Conservation (phyloP, 768 basidiomycete species). For the Leccinum olivaceopallidum region DNA sequence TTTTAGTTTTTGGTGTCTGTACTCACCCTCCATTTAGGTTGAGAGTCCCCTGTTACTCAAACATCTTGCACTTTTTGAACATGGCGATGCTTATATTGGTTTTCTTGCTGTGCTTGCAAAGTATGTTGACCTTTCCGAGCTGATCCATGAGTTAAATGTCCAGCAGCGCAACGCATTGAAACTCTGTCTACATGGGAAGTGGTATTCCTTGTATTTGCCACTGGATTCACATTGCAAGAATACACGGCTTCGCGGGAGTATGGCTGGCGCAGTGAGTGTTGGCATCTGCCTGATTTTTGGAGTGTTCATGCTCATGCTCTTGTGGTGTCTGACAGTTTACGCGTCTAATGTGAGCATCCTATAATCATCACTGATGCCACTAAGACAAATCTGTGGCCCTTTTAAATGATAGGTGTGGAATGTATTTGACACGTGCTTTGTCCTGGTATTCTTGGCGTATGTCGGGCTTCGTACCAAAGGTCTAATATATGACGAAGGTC, state of each 20-base stretch:
- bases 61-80: conserved; percentile 76
- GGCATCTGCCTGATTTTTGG: background rate
- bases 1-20: background rate
- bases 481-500: conserved; percentile 53
- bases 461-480: conserved; percentile 65
- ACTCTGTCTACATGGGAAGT: conserved; percentile 62
- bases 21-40: conserved; percentile 44
- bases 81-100: conserved; percentile 66
- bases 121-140: conserved; percentile 43
- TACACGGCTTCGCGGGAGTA: conserved; percentile 87
- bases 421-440: conserved; percentile 79
- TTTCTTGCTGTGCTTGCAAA: conserved; percentile 73
- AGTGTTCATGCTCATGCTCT: conserved; percentile 9
- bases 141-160: conserved; percentile 4
- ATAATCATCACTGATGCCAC: conserved; percentile 1
- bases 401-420: conserved; percentile 74
- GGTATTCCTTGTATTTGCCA: conserved; percentile 72
- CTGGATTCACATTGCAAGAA: conserved; percentile 82
- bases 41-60: conserved; percentile 80
- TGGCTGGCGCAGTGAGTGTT: conserved; percentile 79
- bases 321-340: conserved; percentile 52
- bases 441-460: conserved; percentile 69
- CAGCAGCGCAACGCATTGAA: conserved; percentile 55
- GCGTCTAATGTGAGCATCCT: conserved; percentile 66
- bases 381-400: background rate